A percentile compares a stretch with the other conserved stretches of the same genome.
Conservation (phyloP, 2,329 filamentous ascomycete genomes). For the Amphichorda felina region DNA sequence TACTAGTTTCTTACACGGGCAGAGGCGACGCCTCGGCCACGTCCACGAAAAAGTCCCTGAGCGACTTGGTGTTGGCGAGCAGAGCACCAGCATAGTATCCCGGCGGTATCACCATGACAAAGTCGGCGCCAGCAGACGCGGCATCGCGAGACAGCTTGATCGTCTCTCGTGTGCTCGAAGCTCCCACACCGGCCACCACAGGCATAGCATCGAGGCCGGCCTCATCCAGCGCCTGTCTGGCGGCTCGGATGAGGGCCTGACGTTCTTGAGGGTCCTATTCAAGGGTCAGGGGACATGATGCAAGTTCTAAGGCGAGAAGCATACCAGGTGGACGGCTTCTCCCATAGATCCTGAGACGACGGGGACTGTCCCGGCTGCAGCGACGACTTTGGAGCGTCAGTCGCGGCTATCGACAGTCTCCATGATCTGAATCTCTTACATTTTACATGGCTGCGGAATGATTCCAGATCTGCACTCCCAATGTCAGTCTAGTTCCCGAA, state of each 20-base stretch:
- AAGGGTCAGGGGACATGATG: neutral
- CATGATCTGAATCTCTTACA: neutral
- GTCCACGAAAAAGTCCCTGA: neutral
- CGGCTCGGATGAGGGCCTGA: neutral
- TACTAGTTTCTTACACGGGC: neutral
- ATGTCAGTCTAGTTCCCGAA: no score
- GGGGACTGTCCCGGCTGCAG: conserved; percentile 1
- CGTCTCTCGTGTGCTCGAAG: neutral
- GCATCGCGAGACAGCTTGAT: neutral
- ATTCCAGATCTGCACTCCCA: neutral
- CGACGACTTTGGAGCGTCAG: neutral
- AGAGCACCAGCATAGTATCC: conserved; percentile 1
- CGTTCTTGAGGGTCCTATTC: neutral
- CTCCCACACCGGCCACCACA: neutral
- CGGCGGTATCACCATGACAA: neutral
- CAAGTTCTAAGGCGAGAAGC: neutral
- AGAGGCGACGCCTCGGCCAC: neutral
- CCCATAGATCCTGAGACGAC: neutral
- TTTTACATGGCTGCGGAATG: neutral
- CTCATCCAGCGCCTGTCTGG: neutral
- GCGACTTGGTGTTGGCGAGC: neutral
- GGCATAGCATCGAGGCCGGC: neutral
- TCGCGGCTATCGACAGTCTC: neutral
- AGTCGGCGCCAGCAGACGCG: neutral
- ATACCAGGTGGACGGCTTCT: neutral